Evolutionary conservation across 1,284 basidiomycete species (phyloP), one percentile per base, ranked within the genome.

Genomic region (Ustilago tritici): DNA sequence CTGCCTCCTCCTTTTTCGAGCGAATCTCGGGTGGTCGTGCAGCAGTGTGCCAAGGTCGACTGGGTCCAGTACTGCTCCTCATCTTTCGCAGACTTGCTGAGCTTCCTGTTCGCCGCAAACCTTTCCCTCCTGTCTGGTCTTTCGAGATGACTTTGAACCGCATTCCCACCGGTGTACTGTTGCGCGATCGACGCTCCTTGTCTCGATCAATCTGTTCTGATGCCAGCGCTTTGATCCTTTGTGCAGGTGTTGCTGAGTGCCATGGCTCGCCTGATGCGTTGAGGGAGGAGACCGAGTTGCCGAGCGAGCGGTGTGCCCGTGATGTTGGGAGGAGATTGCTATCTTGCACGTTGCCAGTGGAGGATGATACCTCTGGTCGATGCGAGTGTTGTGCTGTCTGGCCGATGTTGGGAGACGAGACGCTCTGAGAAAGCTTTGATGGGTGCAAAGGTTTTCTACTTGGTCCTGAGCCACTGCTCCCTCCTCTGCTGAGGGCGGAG

Each of bases 1-100:
- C 76, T 23, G 78, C 77, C 19, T 70, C 62, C 49, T 76, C 62
- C 49, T 73, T 79, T 19, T 57, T 79, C 43, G 76, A 76, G 11
- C 76, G 65, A 23, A 77, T 77, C 56, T 64, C 70, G 12, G 75
- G 75, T 31, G 75, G 75, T 15, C 60, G 55, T 34, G 56, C 56
- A 14, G 65, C 46, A 11, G 57, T 55, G 12, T 72, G 70, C 75
- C 75, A 77, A 9, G 70, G 65, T 41, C 50, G 56, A 57, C 47
- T 69, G 1, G 70, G 41, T 28, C 35, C 57, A 32, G 53, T 65
- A 35, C 59, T 73, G 19, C 60, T 64, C 34, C 64, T 73, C 66
- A 68, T 65, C 61, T 69, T 79, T 38, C 76, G 34, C 1, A 77
- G 68, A 54, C 70, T 77, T 28, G 68, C 64, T 15, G 70, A 64